Evolutionary conservation across 2,329 filamentous ascomycete genomes (phyloP), one percentile per base, ranked within the genome.

Genomic region (Elsinoe ampelina): DNA sequence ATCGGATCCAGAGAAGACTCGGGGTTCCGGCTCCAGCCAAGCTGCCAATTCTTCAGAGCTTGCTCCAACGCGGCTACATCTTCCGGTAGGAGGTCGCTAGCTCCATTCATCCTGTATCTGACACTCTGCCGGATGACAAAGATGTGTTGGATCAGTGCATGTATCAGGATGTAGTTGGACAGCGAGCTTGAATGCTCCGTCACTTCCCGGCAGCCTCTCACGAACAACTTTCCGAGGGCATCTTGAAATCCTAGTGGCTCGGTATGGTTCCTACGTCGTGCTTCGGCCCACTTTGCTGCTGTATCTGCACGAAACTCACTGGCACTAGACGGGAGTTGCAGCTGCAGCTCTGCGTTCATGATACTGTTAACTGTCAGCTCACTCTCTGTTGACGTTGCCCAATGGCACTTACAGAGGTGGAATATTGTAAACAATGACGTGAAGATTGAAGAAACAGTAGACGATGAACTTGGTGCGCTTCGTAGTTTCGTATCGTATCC

Each of bases 71-170:
- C 65, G 55, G 69, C 61, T 35, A 74, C 67, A 61, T 79, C 75
- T 47, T 71, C 69, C 5, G 62, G 52, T 39, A 66, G 65, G 7
- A 71, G 59, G 22, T 70, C 67, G 30, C 65, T 64, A 3, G 65
- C 56, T 17, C 66, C 61, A 60, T 71, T 62, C 51, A 66, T 67
- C 3, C 66, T 65, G 57, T 67, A 70, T 58, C 67, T 62, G 7
- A 65, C 61, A 30, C 70, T 63, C 58, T 85, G 81, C 62, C 85
- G 85, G 19, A 86, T 68, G 36, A 87, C 74, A 66, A 84, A 88
- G 13, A 89, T 83, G 60, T 87, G 84, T 63, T 89, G 85, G 10
- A 88, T 78, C 20, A 89, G 67, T 2, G 84, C 84, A 63, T 88
- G 84, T 2, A 89, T 84, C 34, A 89, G 73, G 6, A 87, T 79